A percentile compares a stretch with the other conserved stretches of the same genome.
Evolutionary conservation across 441 rosid species (phyloP).

Genomic region (Brassica hybrid): DNA sequence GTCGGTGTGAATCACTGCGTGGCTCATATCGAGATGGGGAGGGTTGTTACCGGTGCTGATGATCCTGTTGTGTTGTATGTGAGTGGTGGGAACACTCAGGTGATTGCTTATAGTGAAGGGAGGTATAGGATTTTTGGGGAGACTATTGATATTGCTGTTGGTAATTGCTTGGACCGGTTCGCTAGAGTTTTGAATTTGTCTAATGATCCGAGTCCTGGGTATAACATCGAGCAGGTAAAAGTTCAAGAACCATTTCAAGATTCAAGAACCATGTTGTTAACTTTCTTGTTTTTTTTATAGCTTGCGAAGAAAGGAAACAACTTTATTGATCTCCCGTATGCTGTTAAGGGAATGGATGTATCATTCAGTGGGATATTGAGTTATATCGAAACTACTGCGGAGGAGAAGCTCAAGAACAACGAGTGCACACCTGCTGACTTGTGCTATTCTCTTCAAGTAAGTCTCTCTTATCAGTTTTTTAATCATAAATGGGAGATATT

Average conservation of each 20-base stretch:
- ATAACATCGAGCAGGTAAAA: conserved; percentile 89
- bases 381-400: conserved; percentile 80
- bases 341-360: conserved; percentile 97
- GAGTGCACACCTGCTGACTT: conserved; percentile 94
- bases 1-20: conserved; percentile 77
- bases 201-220: conserved; percentile 97
- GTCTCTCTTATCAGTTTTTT: no score
- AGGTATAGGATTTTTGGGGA: conserved; percentile 88
- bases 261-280: neutral
- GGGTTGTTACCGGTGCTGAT: conserved; percentile 88
- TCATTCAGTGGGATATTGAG: conserved; percentile 95
- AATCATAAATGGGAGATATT: neutral
- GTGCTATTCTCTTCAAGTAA: conserved; percentile 94
- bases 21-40: conserved; percentile 69
- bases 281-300: conserved; percentile 46
- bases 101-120: conserved; percentile 94
- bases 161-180: conserved; percentile 93
- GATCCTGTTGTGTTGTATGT: conserved; percentile 95
- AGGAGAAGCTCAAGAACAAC: conserved; percentile 78
- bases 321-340: conserved; percentile 89
- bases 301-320: conserved; percentile 94
- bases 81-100: conserved; percentile 98
- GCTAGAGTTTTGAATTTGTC: conserved; percentile 88
- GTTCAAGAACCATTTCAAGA: neutral
- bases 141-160: conserved; percentile 97